Percentiles rank a stretch among this genome's conserved stretches.
These are phyloP conservation scores for Sporothrix globosa DNA, from an alignment of 2,329 filamentous ascomycete genomes.

Conservation along the genomic window DNA sequence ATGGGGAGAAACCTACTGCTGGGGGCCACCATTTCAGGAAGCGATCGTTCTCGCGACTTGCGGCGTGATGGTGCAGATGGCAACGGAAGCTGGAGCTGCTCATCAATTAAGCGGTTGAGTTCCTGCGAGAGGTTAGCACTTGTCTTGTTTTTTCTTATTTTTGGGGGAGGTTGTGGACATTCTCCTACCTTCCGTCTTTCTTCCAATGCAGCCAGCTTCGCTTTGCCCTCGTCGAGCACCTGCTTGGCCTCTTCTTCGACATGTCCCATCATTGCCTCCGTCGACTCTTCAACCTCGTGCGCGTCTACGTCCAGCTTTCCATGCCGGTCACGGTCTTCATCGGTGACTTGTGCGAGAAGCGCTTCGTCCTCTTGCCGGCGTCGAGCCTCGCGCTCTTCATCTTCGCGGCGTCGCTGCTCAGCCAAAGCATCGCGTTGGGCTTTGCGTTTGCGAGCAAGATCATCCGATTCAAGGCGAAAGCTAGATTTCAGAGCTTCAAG, in stretches of 20 bases:
- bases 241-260: constrained; percentile 43
- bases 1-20: constrained; percentile 18
- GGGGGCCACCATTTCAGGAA: constrained; percentile 20
- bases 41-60: constrained; percentile 30
- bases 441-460: constrained; percentile 41
- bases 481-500: constrained; percentile 42
- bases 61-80: constrained; percentile 40
- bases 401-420: constrained; percentile 47
- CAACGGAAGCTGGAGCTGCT: constrained; percentile 45
- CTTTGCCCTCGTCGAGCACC: constrained; percentile 42
- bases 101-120: constrained; percentile 50
- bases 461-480: constrained; percentile 43
- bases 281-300: constrained; percentile 44
- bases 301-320: constrained; percentile 42
- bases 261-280: constrained; percentile 43
- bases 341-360: constrained; percentile 38
- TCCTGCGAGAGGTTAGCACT: constrained; percentile 41
- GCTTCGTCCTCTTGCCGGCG: constrained; percentile 47
- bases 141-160: not conserved
- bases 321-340: constrained; percentile 43
- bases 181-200: constrained; percentile 42
- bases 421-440: constrained; percentile 43
- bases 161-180: not conserved
- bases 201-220: constrained; percentile 44
- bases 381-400: constrained; percentile 47